Percentiles rank a stretch among this genome's conserved stretches.
These are phyloP conservation scores for Pichia rugopelliculosa DNA, from an alignment of 805 yeast genomes.

Conservation along the genomic window DNA sequence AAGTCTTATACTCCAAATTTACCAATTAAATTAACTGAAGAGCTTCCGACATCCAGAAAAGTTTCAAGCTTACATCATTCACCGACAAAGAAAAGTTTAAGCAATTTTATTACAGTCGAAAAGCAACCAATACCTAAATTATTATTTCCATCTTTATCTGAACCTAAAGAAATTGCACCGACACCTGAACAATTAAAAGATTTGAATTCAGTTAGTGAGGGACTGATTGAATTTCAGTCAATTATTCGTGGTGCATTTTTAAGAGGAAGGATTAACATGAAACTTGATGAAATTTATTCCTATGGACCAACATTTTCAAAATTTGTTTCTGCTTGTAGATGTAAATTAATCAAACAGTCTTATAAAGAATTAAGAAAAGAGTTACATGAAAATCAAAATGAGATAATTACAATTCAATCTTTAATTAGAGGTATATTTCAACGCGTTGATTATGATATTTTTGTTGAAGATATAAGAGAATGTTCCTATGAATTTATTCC, in stretches of 20 bases:
- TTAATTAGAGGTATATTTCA: slow-evolving; percentile 54
- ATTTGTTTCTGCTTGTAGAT: slow-evolving; percentile 39
- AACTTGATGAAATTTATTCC: slow-evolving; percentile 34
- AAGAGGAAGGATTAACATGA: slow-evolving; percentile 39
- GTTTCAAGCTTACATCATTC: slow-evolving; percentile 13
- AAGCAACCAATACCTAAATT: neutral
- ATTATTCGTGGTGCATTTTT: slow-evolving; percentile 58
- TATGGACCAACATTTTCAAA: slow-evolving; percentile 32
- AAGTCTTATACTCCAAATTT: slow-evolving; percentile 9
- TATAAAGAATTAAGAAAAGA: slow-evolving; percentile 15
- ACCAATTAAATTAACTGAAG: slow-evolving; percentile 6
- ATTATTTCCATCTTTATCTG: neutral
- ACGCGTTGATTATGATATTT: slow-evolving; percentile 49
- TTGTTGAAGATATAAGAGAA: slow-evolving; percentile 45
- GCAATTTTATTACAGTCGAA: slow-evolving; percentile 22
- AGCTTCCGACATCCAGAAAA: neutral
- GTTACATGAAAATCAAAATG: slow-evolving; percentile 17
- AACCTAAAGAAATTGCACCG: neutral
- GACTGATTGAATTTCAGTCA: slow-evolving; percentile 47
- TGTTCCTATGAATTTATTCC: slow-evolving; percentile 32
- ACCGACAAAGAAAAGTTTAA: slow-evolving; percentile 12
- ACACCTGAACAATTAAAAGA: neutral
- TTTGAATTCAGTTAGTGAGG: neutral
- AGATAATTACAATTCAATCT: slow-evolving; percentile 46
- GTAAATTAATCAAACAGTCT: slow-evolving; percentile 31